A percentile compares a stretch with the other conserved stretches of the same genome.
Evolutionary conservation across 257 asterid genomes (phyloP).

Genomic region (Cruciata laevipes): DNA sequence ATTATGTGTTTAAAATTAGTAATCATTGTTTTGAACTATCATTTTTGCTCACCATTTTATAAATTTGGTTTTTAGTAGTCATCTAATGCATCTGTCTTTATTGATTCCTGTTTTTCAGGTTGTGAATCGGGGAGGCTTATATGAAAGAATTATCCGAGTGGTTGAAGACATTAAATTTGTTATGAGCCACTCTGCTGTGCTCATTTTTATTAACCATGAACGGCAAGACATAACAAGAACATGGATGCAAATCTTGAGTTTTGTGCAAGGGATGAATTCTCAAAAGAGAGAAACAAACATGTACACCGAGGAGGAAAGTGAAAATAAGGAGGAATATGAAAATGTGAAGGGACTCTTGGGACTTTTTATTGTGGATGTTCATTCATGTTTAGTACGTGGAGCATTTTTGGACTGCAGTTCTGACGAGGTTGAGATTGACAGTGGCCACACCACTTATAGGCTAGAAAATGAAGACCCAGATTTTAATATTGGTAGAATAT

Average conservation of each 20-base stretch:
- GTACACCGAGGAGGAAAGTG: slow-evolving; percentile 77
- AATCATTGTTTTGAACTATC: neutral
- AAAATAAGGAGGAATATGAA: no score
- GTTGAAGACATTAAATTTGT: slow-evolving; percentile 81
- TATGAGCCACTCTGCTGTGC: slow-evolving; percentile 78
- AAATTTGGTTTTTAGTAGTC: neutral
- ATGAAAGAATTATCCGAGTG: slow-evolving; percentile 70
- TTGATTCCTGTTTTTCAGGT: slow-evolving; percentile 56
- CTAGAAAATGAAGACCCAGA: no score
- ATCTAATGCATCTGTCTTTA: neutral
- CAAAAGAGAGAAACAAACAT: no score
- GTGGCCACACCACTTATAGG: no score
- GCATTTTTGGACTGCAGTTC: slow-evolving; percentile 46
- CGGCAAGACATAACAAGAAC: slow-evolving; percentile 62
- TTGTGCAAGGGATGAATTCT: slow-evolving; percentile 89
- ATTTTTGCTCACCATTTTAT: neutral
- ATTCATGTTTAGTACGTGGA: slow-evolving; percentile 72
- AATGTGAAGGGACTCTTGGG: slow-evolving; percentile 56
- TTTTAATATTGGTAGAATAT: no score
- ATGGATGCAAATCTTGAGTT: slow-evolving; percentile 82
- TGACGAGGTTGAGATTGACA: slow-evolving; percentile 42
- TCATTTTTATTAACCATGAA: no score
- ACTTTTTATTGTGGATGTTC: slow-evolving; percentile 60
- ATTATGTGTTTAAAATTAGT: neutral
- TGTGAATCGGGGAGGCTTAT: slow-evolving; percentile 58